A percentile compares a stretch with the other conserved stretches of the same genome.
Conservation (phyloP, 1,284 basidiomycete genomes). For the Rhizoctonia solani region DNA sequence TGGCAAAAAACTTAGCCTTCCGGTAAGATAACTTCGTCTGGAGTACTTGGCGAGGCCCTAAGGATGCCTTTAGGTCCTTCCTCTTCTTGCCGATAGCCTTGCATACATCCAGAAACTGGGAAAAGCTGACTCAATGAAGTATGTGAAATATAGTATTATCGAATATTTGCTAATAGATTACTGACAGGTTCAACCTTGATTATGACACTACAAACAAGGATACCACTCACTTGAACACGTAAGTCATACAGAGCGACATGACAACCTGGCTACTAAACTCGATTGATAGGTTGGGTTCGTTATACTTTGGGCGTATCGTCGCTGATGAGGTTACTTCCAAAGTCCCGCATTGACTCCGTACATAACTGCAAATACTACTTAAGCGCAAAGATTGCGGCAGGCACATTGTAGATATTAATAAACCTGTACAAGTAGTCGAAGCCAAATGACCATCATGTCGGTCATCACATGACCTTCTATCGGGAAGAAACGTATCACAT, state of each 20-base stretch:
- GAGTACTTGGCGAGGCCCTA: not conserved
- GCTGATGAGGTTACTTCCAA: slow-evolving; percentile 29
- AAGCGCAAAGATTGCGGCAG: slow-evolving; percentile 13
- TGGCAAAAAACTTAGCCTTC: slow-evolving; percentile 22
- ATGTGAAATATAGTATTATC: not conserved
- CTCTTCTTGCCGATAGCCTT: slow-evolving; percentile 23
- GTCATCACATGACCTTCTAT: too few species aligned
- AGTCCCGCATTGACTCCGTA: slow-evolving; percentile 21
- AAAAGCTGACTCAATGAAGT: slow-evolving; percentile 29
- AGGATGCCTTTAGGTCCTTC: not conserved
- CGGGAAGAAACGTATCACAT: too few species aligned
- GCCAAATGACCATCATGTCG: too few species aligned
- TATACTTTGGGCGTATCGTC: slow-evolving; percentile 30
- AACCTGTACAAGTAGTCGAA: too few species aligned
- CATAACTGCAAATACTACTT: slow-evolving; percentile 18
- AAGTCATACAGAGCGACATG: not conserved
- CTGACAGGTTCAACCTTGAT: slow-evolving; percentile 19
- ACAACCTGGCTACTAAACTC: not conserved
- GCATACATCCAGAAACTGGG: slow-evolving; percentile 17
- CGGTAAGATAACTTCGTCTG: not conserved
- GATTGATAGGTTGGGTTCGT: not conserved
- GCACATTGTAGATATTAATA: slow-evolving; percentile 9
- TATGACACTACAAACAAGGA: slow-evolving; percentile 31
- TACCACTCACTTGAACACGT: slow-evolving; percentile 30
- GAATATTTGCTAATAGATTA: not conserved